These are phyloP conservation scores for Neodidymelliopsis sp. DNA, from an alignment of 2,329 filamentous ascomycete genomes.

Conservation along the genomic window DNA sequence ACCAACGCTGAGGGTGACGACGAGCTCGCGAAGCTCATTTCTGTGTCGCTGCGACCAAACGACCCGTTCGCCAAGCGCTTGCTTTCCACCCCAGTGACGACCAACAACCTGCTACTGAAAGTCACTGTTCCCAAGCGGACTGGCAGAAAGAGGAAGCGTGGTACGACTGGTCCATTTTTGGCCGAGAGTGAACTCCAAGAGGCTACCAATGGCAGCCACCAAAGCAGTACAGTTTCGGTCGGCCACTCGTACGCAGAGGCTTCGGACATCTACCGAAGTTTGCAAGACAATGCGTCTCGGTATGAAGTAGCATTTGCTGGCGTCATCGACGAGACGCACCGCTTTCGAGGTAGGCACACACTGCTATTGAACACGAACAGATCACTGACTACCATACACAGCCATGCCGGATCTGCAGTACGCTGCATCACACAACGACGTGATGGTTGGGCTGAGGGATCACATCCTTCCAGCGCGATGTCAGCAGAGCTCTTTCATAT, in stretches of 20 bases:
- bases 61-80: conserved; percentile 82
- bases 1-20: conserved; percentile 31
- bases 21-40: conserved; percentile 60
- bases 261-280: conserved; percentile 63
- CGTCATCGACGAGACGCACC: conserved; percentile 78
- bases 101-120: conserved; percentile 86
- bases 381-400: conserved; percentile 44
- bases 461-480: conserved; percentile 76
- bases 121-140: conserved; percentile 87
- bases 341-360: conserved; percentile 78
- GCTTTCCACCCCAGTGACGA: conserved; percentile 75
- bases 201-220: neutral
- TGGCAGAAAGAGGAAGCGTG: conserved; percentile 83
- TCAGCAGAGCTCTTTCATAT: conserved; percentile 54
- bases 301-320: conserved; percentile 77
- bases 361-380: too few species aligned
- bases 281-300: conserved; percentile 73
- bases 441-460: conserved; percentile 75
- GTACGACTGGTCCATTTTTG: conserved; percentile 69
- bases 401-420: conserved; percentile 87
- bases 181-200: conserved; percentile 41
- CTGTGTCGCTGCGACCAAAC: conserved; percentile 79
- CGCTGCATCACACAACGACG: conserved; percentile 70
- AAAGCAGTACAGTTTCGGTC: neutral
- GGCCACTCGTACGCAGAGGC: conserved; percentile 30